These are phyloP conservation scores for Candida mesenterica DNA, from an alignment of 1,139 yeast genomes.

Conservation along the genomic window DNA sequence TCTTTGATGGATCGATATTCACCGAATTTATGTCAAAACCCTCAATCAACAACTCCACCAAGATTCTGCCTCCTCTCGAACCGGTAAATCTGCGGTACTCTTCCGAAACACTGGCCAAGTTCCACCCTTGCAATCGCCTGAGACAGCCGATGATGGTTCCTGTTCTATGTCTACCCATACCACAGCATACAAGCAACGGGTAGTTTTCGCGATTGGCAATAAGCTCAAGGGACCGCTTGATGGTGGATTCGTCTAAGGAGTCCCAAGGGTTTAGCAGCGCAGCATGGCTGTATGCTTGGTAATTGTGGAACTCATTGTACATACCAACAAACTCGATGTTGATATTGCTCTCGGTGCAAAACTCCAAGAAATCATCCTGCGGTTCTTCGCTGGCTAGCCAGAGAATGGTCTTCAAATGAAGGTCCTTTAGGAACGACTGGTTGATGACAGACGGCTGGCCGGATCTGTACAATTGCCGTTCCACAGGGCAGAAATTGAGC, in stretches of 20 bases:
- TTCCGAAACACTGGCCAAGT: conserved; percentile 87
- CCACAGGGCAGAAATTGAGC: conserved; percentile 91
- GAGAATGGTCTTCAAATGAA: conserved; percentile 73
- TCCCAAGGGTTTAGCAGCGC: conserved; percentile 77
- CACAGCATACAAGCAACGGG: conserved; percentile 89
- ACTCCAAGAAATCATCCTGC: conserved; percentile 78
- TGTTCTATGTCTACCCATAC: conserved; percentile 96
- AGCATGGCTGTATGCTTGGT: conserved; percentile 22
- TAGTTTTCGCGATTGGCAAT: conserved; percentile 70
- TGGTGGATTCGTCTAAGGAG: conserved; percentile 83
- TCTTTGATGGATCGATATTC: conserved; percentile 44
- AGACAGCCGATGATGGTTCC: conserved; percentile 95
- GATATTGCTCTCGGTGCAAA: conserved; percentile 70
- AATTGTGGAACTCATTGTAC: conserved; percentile 49
- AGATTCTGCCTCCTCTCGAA: conserved; percentile 83
- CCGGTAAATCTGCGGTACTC: conserved; percentile 95
- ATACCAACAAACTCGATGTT: conserved; percentile 64
- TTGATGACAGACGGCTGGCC: conserved; percentile 98
- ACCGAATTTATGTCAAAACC: conserved; percentile 66
- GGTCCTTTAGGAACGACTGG: conserved; percentile 75
- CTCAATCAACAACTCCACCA: conserved; percentile 88
- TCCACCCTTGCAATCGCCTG: conserved; percentile 92
- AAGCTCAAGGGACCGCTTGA: conserved; percentile 72
- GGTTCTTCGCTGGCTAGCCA: conserved; percentile 98
- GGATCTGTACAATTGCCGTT: conserved; percentile 76